Base-by-base conservation (phyloP, 129 eudicot species). In the Flaveria trinervia region DNA sequence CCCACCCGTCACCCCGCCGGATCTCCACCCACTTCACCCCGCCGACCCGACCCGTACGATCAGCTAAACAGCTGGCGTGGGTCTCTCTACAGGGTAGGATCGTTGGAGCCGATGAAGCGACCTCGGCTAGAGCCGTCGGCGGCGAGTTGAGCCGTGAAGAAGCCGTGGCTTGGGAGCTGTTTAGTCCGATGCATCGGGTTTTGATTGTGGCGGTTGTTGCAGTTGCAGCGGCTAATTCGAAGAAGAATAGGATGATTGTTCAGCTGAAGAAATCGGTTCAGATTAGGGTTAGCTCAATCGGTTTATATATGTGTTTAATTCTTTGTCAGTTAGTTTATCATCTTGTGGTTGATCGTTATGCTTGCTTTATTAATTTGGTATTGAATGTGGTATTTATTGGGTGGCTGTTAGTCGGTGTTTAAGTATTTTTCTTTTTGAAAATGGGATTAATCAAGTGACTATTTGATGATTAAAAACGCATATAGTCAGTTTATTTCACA, bases 121-220 rank as follows among this genome's bases (percentile, higher is more conserved):
- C 64, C 82, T 87, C 96, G 4, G 82, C 88, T 5, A 80, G 65
- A 70, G 65, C 83, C 23, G 66, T 90, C 14, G 91, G 86, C 14
- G 91, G 92, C 14, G 89, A 83, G 0, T 70, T 93, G 51, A 68
- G 79, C 20, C 33, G 41, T 1, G 55, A 84, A 46, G 85, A 88
- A 79, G 84, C 86, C 18, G 78, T 81, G 60, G 90, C 97, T 30
- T 91, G 97, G 97, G 96, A 89, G 67, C 83, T 93, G 44, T 91
- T 93, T 50, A 89, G 83, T 46, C 97, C 98, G 56, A 84, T 93
- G 67, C 98, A 94, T 13, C 68, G 98, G 65, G 70, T 91, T 83
- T 80, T 93, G 25, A 69, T 84, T 4, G 93, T 91, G 13, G 98
- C 98, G 12, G 87, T 89, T 0, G 82, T 86, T 55, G 93, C 90